Evolutionary conservation across 2,329 filamentous ascomycete genomes (phyloP), one percentile per base, ranked within the genome.

Genomic region (Monilinia laxa): DNA sequence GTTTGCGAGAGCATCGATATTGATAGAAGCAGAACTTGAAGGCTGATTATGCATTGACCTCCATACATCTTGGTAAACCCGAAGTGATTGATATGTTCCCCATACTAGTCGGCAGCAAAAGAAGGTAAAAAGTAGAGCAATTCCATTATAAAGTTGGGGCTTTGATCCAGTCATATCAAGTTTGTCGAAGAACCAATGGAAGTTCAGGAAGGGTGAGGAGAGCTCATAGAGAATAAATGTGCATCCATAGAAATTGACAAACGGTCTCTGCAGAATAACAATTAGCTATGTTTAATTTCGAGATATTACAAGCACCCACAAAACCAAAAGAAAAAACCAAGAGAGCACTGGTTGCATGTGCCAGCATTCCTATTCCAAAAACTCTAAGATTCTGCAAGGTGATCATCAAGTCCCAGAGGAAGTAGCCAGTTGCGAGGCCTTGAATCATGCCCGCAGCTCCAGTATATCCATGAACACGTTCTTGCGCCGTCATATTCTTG

Each of bases 161-260:
- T 81, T 83, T 25, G 88, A 87, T 47, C 92, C 92, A 0, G 92
- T 95, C 83, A 92, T 87, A 74, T 87, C 84, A 68, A 94, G 81
- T 81, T 96, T 96, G 79, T 96, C 92, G 79, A 90, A 91, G 81
- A 95, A 95, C 92, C 92, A 96, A 81, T 96, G 92, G 76, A 94
- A 85, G 76, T 96, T 96, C 67, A 95, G 83, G 78, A 95, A 93
- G 10, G 91, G 91, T 5, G 89, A 90, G 35, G 90, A 93, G 51
- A 96, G 85, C 78, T 96, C 92, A 85, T 93, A 96, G 67, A 95
- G 87, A 74, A 96, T 91, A 78, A 96, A 96, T 68, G 87, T 86
- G 66, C 85, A 84, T 66, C 85, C 90, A 78, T 95, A 96, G 81
- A 88, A 93, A 80, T 94, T 93, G 71, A 93, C 83, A 74, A 94